phyloP scores from a whole-genome alignment of 2,329 filamentous ascomycete genomes.

The Colletotrichum shisoi region DNA sequence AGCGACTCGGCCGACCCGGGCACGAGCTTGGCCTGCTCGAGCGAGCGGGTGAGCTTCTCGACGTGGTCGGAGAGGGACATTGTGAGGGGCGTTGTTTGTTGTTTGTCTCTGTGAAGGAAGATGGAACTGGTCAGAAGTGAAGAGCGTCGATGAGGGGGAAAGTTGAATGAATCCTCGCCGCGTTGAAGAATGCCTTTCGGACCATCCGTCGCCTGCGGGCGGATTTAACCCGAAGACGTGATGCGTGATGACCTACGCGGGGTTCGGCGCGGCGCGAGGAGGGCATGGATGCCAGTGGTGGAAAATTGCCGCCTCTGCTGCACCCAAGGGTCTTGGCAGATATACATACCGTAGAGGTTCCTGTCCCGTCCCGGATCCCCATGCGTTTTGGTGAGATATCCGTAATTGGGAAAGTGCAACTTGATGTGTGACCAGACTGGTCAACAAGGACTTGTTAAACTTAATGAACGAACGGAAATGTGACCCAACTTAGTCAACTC shows the following conservation, averaged over 20 bases:
- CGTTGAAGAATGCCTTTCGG: conserved; percentile 5
- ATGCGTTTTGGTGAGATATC: too few species aligned
- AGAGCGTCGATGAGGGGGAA: too few species aligned
- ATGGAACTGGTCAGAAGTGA: neutral
- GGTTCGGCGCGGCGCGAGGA: conserved; percentile 20
- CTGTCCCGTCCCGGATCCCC: neutral
- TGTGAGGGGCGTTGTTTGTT: neutral
- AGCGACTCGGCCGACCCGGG: conserved; percentile 52
- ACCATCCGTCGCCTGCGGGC: conserved; percentile 12
- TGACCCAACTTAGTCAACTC: too few species aligned
- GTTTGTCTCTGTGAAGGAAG: neutral
- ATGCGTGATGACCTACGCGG: conserved; percentile 35
- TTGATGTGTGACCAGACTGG: too few species aligned
- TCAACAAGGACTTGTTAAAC: too few species aligned
- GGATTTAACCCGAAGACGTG: conserved; percentile 28
- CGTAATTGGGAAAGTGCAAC: too few species aligned
- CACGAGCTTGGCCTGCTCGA: conserved; percentile 51
- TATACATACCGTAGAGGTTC: conserved; percentile 4
- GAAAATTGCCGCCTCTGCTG: conserved; percentile 29
- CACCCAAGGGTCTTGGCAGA: conserved; percentile 30
- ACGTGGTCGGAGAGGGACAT: conserved; percentile 41
- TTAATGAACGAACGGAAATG: too few species aligned
- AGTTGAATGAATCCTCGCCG: neutral
- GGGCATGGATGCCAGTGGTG: conserved; percentile 29
- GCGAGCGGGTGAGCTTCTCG: conserved; percentile 44